Evolutionary conservation across 768 basidiomycete species (phyloP).

Genomic region (Boletus edulis): DNA sequence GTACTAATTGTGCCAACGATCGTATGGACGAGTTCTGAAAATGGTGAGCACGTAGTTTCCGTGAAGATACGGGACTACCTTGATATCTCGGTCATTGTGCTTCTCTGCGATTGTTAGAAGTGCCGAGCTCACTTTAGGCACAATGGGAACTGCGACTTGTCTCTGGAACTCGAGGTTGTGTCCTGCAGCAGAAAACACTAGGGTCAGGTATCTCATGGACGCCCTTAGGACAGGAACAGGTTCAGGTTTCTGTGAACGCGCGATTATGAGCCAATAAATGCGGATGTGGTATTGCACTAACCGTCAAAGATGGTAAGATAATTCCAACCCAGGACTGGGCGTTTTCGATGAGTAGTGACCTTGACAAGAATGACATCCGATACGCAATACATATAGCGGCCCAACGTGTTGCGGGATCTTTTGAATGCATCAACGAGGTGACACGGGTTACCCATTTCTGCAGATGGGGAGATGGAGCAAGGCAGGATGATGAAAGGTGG

Average conservation of each 20-base stretch:
- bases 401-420: constrained; percentile 76
- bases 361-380: constrained; percentile 59
- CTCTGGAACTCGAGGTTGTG: constrained; percentile 79
- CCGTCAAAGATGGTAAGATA: constrained; percentile 64
- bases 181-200: constrained; percentile 57
- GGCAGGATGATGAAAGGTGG: constrained; percentile 48
- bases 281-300: constrained; percentile 41
- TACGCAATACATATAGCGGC: constrained; percentile 74
- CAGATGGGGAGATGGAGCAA: constrained; percentile 62
- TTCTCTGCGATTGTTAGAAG: constrained; percentile 57
- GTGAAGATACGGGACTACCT: constrained; percentile 37
- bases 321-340: constrained; percentile 72
- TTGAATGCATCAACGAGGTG: constrained; percentile 72
- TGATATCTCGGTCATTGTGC: constrained; percentile 47
- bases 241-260: constrained; percentile 61
- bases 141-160: constrained; percentile 68
- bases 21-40: constrained; percentile 44
- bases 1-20: constrained; percentile 55
- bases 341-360: constrained; percentile 59
- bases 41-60: constrained; percentile 2
- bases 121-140: constrained; percentile 66
- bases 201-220: constrained; percentile 58
- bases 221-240: constrained; percentile 56
- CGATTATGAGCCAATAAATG: constrained; percentile 12
- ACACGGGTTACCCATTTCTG: constrained; percentile 77